Base-by-base conservation (phyloP, 164 flowering plant genomes). In the Platanus orientalis region DNA sequence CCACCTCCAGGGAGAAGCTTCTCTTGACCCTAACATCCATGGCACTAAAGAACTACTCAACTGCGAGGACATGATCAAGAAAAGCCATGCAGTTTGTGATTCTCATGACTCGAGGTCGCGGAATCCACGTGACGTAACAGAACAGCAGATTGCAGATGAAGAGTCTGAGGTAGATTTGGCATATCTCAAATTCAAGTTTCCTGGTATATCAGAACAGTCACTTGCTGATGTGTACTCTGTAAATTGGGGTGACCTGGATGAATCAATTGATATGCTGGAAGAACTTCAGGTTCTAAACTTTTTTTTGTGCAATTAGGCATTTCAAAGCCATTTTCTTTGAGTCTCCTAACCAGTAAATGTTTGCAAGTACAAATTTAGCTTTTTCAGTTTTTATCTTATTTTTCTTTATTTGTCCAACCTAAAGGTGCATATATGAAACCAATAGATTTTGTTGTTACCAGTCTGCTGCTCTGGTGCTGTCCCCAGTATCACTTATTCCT, bases 151-250 rank as follows among this genome's bases (percentile, higher is more conserved):
- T 26, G 2, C 26, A 7, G 5, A 4, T 57, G 58, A 56, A 12
- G 63, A 67, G 21, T 42, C 21, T 16, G 64, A 59, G 20, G 9
- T 50, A 47, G 64, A 54, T 53, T 13, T 68, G 66, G 64, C 60
- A 30, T 69, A 25, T 51, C 54, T 63, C 7, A 47, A 51, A 12
- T 48, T 54, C 28, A 40, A 12, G 20, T 69, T 62, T 42, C 72
- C 72, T 20, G 52, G 58, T 49, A 24, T 55, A 6, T 62, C 72
- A 0, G 57, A 48, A 23, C 56, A 62, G 40, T 57, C 57, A 20
- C 61, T 69, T 30, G 52, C 42, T 42, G 72, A 69, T 57, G 67
- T 69, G 42, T 69, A 69, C 62, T 49, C 49, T 39, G 62, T 61
- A 50, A 62, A 62, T 57, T 40, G 7, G 4, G 51, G 67, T 48